These are phyloP conservation scores for Besnoitia besnoiti DNA, from an alignment of 169 alveolate genomes.

Conservation along the genomic window DNA sequence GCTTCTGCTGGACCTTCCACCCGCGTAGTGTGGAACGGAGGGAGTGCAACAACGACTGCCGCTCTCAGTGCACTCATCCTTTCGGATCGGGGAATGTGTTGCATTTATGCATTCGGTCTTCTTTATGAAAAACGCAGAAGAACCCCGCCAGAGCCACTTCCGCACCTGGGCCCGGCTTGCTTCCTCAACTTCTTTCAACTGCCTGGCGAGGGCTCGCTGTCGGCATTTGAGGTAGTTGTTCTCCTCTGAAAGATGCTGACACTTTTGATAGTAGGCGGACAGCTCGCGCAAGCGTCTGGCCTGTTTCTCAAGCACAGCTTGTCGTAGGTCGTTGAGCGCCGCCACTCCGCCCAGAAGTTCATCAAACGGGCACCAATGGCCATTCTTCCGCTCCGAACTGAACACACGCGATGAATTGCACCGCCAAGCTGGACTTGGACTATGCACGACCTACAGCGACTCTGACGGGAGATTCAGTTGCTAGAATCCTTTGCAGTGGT, in stretches of 20 bases:
- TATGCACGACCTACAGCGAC: too few relatives aligned
- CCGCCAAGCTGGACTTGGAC: too few relatives aligned
- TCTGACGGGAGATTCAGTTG: too few relatives aligned
- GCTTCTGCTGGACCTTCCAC: too few relatives aligned
- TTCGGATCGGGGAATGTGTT: neutral
- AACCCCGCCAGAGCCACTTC: too few relatives aligned
- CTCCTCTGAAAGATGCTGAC: neutral
- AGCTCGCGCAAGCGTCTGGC: slow-evolving; percentile 9
- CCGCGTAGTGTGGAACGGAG: too few relatives aligned
- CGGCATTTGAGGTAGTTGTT: neutral
- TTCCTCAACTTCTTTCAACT: slow-evolving; percentile 22
- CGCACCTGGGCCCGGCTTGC: slow-evolving; percentile 22
- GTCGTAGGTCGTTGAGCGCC: slow-evolving; percentile 2
- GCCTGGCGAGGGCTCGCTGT: neutral
- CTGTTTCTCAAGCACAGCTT: neutral
- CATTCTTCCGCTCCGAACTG: neutral
- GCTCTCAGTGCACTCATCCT: neutral
- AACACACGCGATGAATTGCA: neutral
- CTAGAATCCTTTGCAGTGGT: too few relatives aligned
- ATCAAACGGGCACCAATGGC: neutral
- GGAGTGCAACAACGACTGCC: too few relatives aligned
- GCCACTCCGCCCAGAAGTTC: slow-evolving; percentile 4
- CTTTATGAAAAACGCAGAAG: neutral
- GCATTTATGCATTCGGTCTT: neutral
- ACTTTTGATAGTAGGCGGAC: slow-evolving; percentile 1